Evolutionary conservation across 257 asterid species (phyloP), one percentile per base, ranked within the genome.

Genomic region (Petunia secreta): DNA sequence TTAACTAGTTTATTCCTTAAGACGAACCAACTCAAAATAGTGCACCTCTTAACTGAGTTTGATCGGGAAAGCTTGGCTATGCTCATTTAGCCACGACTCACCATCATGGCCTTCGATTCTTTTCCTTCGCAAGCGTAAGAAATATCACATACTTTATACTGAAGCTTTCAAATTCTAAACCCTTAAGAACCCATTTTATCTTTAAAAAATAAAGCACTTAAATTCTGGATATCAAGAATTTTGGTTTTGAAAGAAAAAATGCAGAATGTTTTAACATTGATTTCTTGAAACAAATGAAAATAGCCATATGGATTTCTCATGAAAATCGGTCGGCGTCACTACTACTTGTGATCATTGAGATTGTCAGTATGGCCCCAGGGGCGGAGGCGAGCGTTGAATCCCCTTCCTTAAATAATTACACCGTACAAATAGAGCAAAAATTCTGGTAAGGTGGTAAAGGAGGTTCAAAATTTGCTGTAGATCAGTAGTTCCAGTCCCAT

Each of bases 61-160:
- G 41, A 66, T 40, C 8, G 1, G 75, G 2, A 25, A 67, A 67
- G 75, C 55, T 67, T 15, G 4, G 16, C 40, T 43, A 43, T 38
- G 52, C 55, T n/a, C 55, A n/a, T 43, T 43, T 25, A n/a, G 55
- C 8, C 75, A 43, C 37, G 39, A 15, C 25, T 25, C 25, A 25
- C 25, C 25, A 25, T 41, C 55, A 67, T 67, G 55, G 40, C 75
- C 55, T 43, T 55, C 75, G n/a, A 43, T 67, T 8, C 43, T 67
- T 67, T 67, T n/a, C 39, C 55, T n/a, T 39, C 43, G 75, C 75
- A 67, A 43, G 55, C n/a, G 16, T 67, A 67, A 67, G n/a, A 67
- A 67, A 8, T n/a, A 3, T 67, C 75, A 67, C 54, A 13, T 14
- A 6, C 52, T 7, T 8, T 15, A 53, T 41, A 43, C 15, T 54